Conservation (phyloP, 2,329 filamentous ascomycete genomes). For the Fusarium mangiferae region DNA sequence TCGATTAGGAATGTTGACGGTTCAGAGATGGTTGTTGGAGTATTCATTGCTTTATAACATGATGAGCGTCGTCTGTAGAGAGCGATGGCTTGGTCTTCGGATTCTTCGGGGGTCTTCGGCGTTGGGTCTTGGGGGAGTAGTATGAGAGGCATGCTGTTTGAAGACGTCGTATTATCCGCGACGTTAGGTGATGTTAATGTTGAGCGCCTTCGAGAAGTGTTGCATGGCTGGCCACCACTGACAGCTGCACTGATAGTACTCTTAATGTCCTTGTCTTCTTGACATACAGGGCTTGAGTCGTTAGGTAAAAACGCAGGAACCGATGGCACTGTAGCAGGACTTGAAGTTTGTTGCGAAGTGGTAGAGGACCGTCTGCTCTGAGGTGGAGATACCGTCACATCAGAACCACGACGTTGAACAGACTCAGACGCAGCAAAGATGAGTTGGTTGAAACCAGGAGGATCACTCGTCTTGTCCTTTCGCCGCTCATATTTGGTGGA, state of each 20-base stretch:
- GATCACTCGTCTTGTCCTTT: not conserved
- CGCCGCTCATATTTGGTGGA: slow-evolving; percentile 30
- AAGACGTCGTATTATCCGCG: not conserved
- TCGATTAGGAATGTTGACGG: slow-evolving; percentile 30
- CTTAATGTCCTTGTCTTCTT: not conserved
- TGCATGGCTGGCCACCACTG: not conserved
- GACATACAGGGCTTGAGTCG: not conserved
- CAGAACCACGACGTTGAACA: not conserved
- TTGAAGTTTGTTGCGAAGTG: not conserved
- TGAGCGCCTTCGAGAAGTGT: not conserved
- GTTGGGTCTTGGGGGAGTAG: not conserved
- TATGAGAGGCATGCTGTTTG: not conserved
- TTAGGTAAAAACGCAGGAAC: not conserved
- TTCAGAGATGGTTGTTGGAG: slow-evolving; percentile 26
- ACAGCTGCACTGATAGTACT: no score
- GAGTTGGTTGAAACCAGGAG: slow-evolving; percentile 22
- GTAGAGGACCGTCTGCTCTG: not conserved
- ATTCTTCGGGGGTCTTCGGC: not conserved
- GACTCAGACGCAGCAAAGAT: slow-evolving; percentile 26
- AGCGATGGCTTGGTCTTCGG: not conserved
- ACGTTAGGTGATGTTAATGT: not conserved
- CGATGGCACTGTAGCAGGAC: not conserved
- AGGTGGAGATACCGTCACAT: not conserved
- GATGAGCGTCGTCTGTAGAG: not conserved
- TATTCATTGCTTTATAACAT: not conserved